A percentile compares a stretch with the other conserved stretches of the same genome.
Evolutionary conservation across 768 basidiomycete genomes (phyloP).

Genomic region (Austroboletus eburneus): DNA sequence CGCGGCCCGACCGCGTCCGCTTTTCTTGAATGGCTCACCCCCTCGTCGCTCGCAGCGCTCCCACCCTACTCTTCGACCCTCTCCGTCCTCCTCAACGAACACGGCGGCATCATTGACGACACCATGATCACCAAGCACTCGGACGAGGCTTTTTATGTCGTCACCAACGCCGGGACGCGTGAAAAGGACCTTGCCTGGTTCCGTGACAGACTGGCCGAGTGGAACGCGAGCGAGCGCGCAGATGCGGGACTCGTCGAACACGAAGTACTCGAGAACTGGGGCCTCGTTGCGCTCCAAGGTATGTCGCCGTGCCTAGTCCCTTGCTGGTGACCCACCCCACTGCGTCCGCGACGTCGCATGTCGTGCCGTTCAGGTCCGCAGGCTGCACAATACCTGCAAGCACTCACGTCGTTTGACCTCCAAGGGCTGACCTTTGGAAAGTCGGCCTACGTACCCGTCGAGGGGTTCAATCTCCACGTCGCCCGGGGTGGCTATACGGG

Average conservation of each 20-base stretch:
- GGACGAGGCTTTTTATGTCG: slow-evolving; percentile 80
- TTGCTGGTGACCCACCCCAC: too few relatives aligned
- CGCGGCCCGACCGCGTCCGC: slow-evolving; percentile 69
- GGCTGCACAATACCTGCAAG: slow-evolving; percentile 76
- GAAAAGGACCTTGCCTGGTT: slow-evolving; percentile 83
- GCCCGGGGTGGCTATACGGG: slow-evolving; percentile 97
- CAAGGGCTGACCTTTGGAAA: slow-evolving; percentile 76
- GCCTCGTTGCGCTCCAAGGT: slow-evolving; percentile 90
- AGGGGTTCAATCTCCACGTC: slow-evolving; percentile 62
- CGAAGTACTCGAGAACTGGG: slow-evolving; percentile 80
- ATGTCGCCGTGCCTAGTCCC: slow-evolving; percentile 7
- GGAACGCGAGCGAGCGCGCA: slow-evolving; percentile 62
- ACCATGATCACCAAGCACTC: slow-evolving; percentile 87
- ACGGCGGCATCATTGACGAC: slow-evolving; percentile 96
- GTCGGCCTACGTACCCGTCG: slow-evolving; percentile 75
- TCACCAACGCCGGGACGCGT: slow-evolving; percentile 91
- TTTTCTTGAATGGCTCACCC: slow-evolving; percentile 89
- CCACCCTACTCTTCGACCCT: slow-evolving; percentile 75
- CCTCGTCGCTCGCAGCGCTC: slow-evolving; percentile 72
- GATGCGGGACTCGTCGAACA: slow-evolving; percentile 64
- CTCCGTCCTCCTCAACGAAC: slow-evolving; percentile 82
- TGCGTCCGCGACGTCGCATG: not conserved
- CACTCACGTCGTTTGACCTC: slow-evolving; percentile 71
- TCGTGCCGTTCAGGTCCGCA: slow-evolving; percentile 57
- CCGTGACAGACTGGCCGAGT: slow-evolving; percentile 57